Evolutionary conservation across 495 filamentous ascomycete species (phyloP).

Genomic region (Penicillium odoratum): DNA sequence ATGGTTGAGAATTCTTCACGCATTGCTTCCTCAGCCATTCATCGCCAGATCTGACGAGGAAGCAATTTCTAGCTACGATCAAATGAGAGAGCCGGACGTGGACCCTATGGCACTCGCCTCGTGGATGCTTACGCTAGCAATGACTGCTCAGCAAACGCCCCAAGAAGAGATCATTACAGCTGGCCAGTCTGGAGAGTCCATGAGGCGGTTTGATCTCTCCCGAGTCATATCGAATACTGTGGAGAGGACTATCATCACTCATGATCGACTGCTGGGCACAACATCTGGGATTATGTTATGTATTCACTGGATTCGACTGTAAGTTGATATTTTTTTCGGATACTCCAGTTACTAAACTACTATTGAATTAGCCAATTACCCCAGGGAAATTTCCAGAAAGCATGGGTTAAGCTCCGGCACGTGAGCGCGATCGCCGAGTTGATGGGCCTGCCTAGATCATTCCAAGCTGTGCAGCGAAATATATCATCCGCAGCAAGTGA

Average conservation of each 20-base stretch:
- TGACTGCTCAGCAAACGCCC: slow-evolving; percentile 26
- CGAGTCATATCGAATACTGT: slow-evolving; percentile 22
- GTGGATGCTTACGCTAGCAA: slow-evolving; percentile 25
- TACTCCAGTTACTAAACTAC: background rate
- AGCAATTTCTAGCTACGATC: slow-evolving; percentile 21
- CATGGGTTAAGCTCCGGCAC: slow-evolving; percentile 28
- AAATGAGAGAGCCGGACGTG: slow-evolving; percentile 21
- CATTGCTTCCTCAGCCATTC: slow-evolving; percentile 22
- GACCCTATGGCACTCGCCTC: slow-evolving; percentile 25
- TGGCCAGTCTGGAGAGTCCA: slow-evolving; percentile 1
- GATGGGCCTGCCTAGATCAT: slow-evolving; percentile 26
- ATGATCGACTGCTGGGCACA: slow-evolving; percentile 25
- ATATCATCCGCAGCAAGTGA: slow-evolving; percentile 6
- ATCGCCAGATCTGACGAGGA: slow-evolving; percentile 15
- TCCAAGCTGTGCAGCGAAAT: slow-evolving; percentile 9
- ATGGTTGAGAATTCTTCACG: slow-evolving; percentile 23
- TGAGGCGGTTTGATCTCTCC: slow-evolving; percentile 10
- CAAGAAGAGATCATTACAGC: background rate
- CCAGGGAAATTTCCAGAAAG: slow-evolving; percentile 28
- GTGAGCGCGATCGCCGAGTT: slow-evolving; percentile 30
- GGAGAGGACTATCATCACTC: slow-evolving; percentile 21
- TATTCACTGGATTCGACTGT: slow-evolving; percentile 29
- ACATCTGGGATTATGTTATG: slow-evolving; percentile 20
- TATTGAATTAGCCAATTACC: slow-evolving; percentile 20
- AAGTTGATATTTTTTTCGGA: slow-evolving; percentile 4